Percentiles rank a stretch among this genome's conserved stretches.
phyloP scores from a whole-genome alignment of 1,139 yeast species.

The Diutina mesorugosa region DNA sequence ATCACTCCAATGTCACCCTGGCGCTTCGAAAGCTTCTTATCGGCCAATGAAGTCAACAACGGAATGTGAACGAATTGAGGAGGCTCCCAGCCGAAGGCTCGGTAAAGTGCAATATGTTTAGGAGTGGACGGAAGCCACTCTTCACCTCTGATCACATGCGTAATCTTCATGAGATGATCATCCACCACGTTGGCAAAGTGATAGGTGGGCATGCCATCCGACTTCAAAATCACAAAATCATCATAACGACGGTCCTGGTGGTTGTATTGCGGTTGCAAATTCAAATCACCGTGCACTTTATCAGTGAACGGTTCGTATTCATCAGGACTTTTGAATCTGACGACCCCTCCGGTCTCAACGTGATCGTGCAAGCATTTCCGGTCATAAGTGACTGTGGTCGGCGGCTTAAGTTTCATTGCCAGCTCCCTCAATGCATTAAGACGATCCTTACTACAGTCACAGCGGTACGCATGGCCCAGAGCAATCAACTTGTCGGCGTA shows the following conservation, averaged over 20 bases:
- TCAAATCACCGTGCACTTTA: conserved; percentile 60
- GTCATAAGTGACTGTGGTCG: conserved; percentile 87
- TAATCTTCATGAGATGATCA: conserved; percentile 82
- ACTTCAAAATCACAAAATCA: conserved; percentile 78
- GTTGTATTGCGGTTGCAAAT: conserved; percentile 73
- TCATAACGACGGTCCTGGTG: conserved; percentile 63
- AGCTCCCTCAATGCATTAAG: conserved; percentile 52
- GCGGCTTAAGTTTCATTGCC: conserved; percentile 68
- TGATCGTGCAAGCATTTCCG: conserved; percentile 43
- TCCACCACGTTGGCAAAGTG: conserved; percentile 95
- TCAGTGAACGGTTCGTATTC: conserved; percentile 57
- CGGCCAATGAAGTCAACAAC: conserved; percentile 56
- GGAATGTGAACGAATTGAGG: conserved; percentile 89
- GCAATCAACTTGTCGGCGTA: conserved; percentile 46
- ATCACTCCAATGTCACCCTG: conserved; percentile 68
- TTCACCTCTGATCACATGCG: conserved; percentile 94
- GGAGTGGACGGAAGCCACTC: conserved; percentile 98
- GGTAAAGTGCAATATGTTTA: conserved; percentile 76
- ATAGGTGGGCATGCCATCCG: conserved; percentile 90
- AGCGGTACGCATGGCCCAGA: conserved; percentile 67
- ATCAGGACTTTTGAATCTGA: conserved; percentile 61
- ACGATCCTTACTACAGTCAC: conserved; percentile 79
- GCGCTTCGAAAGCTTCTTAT: conserved; percentile 79
- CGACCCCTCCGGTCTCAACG: not conserved
- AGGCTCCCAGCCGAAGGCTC: conserved; percentile 77